Evolutionary conservation across 495 filamentous ascomycete species (phyloP).

Genomic region (Hypomontagnella monticulosa): DNA sequence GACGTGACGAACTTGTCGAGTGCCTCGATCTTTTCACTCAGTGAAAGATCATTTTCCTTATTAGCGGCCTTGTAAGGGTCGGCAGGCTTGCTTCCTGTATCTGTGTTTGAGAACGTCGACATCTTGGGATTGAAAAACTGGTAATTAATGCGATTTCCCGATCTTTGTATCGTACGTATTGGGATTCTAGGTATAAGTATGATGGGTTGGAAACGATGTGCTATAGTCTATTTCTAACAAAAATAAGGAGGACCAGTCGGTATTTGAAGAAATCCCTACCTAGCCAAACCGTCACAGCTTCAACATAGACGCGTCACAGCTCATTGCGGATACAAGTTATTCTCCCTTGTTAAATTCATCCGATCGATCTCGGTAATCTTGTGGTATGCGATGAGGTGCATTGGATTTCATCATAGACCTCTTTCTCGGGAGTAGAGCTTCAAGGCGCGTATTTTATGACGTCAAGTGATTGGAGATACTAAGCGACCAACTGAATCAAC

Average conservation of each 20-base stretch:
- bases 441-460: conserved; percentile 10
- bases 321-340: not conserved
- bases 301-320: not conserved
- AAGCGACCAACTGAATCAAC: not conserved
- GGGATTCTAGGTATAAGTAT: too few relatives aligned
- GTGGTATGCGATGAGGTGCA: conserved; percentile 13
- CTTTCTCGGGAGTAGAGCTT: conserved; percentile 2
- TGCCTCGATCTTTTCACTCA: conserved; percentile 82
- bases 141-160: too few relatives aligned
- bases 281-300: not conserved
- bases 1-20: conserved; percentile 71
- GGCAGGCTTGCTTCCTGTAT: conserved; percentile 62
- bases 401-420: conserved; percentile 33
- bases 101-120: conserved; percentile 64
- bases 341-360: not conserved
- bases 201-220: not conserved
- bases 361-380: conserved; percentile 8
- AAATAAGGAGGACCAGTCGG: not conserved
- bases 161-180: too few relatives aligned
- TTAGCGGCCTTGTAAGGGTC: conserved; percentile 87
- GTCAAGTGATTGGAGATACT: conserved; percentile 12
- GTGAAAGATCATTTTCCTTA: conserved; percentile 64
- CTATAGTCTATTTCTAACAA: not conserved
- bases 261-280: conserved; percentile 8
- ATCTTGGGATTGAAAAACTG: conserved; percentile 23